Conservation (phyloP, 148 eudicot species). For the Oxyria digyna region DNA sequence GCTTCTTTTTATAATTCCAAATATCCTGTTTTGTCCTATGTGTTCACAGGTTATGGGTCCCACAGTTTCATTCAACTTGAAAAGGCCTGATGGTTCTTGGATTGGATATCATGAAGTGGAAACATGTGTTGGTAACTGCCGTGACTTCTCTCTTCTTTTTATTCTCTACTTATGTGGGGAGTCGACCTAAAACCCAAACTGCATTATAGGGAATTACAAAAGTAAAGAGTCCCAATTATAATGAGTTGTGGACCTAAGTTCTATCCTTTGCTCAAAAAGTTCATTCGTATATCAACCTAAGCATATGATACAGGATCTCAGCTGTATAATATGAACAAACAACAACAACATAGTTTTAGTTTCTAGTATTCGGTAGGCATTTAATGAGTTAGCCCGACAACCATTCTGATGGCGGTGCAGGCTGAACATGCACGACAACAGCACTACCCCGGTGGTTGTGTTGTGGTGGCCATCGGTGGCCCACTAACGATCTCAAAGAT, state of each 20-base stretch:
- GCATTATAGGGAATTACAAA: too few relatives aligned
- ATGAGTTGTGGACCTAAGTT: neutral
- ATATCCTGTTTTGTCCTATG: neutral
- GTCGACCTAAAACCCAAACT: neutral
- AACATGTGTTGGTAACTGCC: too few relatives aligned
- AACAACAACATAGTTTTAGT: neutral
- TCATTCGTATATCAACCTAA: neutral
- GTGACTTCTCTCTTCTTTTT: conserved; percentile 50
- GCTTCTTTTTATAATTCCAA: neutral
- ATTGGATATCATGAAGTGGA: conserved; percentile 93
- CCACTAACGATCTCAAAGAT: too few relatives aligned
- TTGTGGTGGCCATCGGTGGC: too few relatives aligned
- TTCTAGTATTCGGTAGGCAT: neutral
- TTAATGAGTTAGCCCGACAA: too few relatives aligned
- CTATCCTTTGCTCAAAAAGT: neutral
- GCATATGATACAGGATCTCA: neutral
- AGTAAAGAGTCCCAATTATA: neutral
- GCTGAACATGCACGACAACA: too few relatives aligned
- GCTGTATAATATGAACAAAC: neutral
- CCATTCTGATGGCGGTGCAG: too few relatives aligned
- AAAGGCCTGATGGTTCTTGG: conserved; percentile 83
- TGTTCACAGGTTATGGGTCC: conserved; percentile 40
- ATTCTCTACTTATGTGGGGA: neutral
- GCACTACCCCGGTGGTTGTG: too few relatives aligned
- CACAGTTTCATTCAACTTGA: conserved; percentile 70